Evolutionary conservation across 2,329 filamentous ascomycete genomes (phyloP).

Genomic region (Akanthomyces uredinophilus): DNA sequence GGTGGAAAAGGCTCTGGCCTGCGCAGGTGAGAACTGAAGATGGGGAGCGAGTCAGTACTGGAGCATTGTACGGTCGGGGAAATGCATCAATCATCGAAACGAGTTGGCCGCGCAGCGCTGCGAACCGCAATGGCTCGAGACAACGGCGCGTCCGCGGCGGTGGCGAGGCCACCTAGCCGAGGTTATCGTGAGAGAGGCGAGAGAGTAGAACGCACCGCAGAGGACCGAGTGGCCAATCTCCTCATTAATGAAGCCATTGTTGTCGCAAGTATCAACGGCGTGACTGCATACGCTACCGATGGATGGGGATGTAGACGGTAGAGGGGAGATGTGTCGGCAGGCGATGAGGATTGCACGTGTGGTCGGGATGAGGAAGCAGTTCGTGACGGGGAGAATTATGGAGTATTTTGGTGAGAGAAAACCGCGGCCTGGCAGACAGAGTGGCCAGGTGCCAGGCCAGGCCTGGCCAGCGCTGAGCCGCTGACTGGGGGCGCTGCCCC

Average conservation of each 20-base stretch:
- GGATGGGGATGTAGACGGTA: conserved; percentile 6
- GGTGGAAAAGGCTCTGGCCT: conserved; percentile 78
- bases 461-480: background rate
- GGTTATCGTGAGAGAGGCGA: conserved; percentile 17
- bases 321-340: conserved; percentile 11
- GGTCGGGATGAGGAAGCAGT: conserved; percentile 3
- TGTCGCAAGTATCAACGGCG: conserved; percentile 26
- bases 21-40: conserved; percentile 23
- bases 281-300: conserved; percentile 27
- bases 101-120: background rate
- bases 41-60: background rate
- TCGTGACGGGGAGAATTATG: conserved; percentile 13
- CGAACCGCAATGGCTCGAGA: background rate
- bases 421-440: background rate
- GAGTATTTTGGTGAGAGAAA: conserved; percentile 11
- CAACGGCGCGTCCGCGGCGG: background rate
- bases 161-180: conserved; percentile 15
- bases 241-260: conserved; percentile 59
- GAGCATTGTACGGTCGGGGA: conserved; percentile 14
- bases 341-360: conserved; percentile 13
- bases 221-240: conserved; percentile 51
- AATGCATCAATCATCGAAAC: background rate
- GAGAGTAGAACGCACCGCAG: conserved; percentile 44
- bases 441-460: background rate
- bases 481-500: background rate